Evolutionary conservation across 805 yeast genomes (phyloP).

Genomic region (Metschnikowia matae): DNA sequence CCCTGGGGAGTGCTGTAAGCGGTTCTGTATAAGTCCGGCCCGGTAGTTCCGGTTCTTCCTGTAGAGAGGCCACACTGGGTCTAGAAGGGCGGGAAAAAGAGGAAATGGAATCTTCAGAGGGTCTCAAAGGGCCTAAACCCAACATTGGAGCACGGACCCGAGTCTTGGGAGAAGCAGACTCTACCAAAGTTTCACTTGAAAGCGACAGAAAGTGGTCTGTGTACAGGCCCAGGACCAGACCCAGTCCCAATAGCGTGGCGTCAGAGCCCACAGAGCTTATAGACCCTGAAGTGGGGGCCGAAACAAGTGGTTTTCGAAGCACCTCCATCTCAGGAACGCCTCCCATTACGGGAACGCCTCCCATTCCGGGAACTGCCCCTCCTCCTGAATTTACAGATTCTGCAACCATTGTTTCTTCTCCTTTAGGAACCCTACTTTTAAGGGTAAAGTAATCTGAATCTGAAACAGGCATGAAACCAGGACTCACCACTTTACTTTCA

Average conservation of each 20-base stretch:
- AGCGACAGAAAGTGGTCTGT: slow-evolving; percentile 17
- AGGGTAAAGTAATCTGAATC: slow-evolving; percentile 13
- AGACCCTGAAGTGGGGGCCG: slow-evolving; percentile 14
- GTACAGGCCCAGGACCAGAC: background rate
- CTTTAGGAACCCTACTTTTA: background rate
- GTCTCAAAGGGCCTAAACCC: background rate
- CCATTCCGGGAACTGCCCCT: too few relatives aligned
- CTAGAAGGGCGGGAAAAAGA: slow-evolving; percentile 1
- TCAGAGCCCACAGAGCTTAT: slow-evolving; percentile 29
- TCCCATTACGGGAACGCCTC: too few relatives aligned
- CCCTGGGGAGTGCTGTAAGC: background rate
- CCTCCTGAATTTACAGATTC: too few relatives aligned
- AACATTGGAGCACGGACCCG: background rate
- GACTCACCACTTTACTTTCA: too few relatives aligned
- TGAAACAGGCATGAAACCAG: background rate
- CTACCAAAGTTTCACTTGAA: slow-evolving; percentile 34
- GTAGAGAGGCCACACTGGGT: slow-evolving; percentile 15
- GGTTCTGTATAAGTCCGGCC: background rate
- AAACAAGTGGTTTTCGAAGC: background rate
- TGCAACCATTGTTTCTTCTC: too few relatives aligned
- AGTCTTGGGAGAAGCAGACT: slow-evolving; percentile 12
- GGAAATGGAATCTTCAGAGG: too few relatives aligned
- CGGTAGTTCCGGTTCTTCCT: background rate
- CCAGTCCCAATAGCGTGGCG: slow-evolving; percentile 11
- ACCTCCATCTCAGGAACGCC: too few relatives aligned